Percentiles rank a stretch among this genome's conserved stretches.
These are phyloP conservation scores for Dorcoceras hygrometricum DNA, from an alignment of 257 asterid genomes.

Conservation along the genomic window DNA sequence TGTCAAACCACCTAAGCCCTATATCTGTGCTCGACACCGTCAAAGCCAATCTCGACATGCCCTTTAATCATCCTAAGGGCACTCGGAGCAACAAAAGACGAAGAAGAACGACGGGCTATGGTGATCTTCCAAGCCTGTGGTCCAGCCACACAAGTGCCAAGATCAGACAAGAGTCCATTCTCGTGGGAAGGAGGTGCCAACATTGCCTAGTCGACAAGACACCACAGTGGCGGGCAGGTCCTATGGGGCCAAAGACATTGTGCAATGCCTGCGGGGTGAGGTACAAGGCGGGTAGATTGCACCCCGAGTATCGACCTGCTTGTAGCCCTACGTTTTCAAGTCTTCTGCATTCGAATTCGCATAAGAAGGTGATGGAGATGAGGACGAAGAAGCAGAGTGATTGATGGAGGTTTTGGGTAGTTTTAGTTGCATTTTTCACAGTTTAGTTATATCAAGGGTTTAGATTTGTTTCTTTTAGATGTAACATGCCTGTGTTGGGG, in stretches of 20 bases:
- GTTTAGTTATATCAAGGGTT: slow-evolving; percentile 24
- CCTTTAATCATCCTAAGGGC: slow-evolving; percentile 29
- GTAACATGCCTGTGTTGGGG: slow-evolving; percentile 28
- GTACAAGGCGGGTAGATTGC: slow-evolving; percentile 44
- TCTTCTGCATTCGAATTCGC: slow-evolving; percentile 45
- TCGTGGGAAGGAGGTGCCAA: slow-evolving; percentile 44
- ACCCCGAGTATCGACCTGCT: slow-evolving; percentile 56
- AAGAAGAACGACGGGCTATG: slow-evolving; percentile 20
- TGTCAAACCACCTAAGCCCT: slow-evolving; percentile 41
- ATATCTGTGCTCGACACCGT: slow-evolving; percentile 36
- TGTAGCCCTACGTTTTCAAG: slow-evolving; percentile 44
- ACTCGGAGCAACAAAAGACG: slow-evolving; percentile 35
- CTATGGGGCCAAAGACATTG: slow-evolving; percentile 39
- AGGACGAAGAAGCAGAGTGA: slow-evolving; percentile 40
- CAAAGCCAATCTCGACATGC: slow-evolving; percentile 26
- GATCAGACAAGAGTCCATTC: slow-evolving; percentile 1
- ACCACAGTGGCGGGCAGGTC: slow-evolving; percentile 54
- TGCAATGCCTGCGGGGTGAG: slow-evolving; percentile 63
- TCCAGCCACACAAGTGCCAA: background rate
- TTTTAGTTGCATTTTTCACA: background rate
- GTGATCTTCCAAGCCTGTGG: slow-evolving; percentile 23
- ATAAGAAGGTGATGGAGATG: slow-evolving; percentile 49
- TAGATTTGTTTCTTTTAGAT: slow-evolving; percentile 16
- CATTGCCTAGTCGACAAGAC: slow-evolving; percentile 41
- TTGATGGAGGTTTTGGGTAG: slow-evolving; percentile 30